Evolutionary conservation across 768 basidiomycete genomes (phyloP), one percentile per base, ranked within the genome.

Genomic region (Auricularia heimuer): DNA sequence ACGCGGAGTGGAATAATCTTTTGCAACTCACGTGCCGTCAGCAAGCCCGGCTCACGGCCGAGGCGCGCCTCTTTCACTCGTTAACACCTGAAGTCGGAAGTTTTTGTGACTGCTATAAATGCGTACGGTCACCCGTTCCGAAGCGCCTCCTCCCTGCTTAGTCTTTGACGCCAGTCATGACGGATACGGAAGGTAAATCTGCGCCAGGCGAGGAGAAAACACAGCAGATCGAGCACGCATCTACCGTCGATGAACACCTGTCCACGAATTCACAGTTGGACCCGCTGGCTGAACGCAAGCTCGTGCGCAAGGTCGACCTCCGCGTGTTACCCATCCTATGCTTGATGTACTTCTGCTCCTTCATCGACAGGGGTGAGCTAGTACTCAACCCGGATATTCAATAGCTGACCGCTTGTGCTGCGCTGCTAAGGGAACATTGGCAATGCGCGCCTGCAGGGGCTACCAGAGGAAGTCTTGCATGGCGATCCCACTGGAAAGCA

Each of bases 331-430:
- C 67, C n/a, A 63, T 68, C 36, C 39, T 63, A 35, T 63, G 65
- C 45, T 54, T 68, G 21, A 62, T 68, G 29, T 70, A 72, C 58
- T 63, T 70, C 45, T 61, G 64, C 56, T 51, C 64, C 72, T 79
- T 85, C 71, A 78, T 93, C 62, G 90, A 92, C 73, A 83, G 91
- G 63, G 85, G 87, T 0, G 91, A 91, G 71, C 71, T 91, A 51
- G 90, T 8, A 16, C 36, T 14, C 45, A 34, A 14, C 6, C 16
- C 14, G 11, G 16, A 36, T 45, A 29, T 7, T 12, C 61, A 10
- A 10, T 35, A 51, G 62, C 18, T 36, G 1, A 54, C 6, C n/a
- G 29, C 16, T 7, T 24, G 4, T 4, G 39, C 21, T 3, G 16
- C 47, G 12, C 54, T 33, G 21, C 54, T 21, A 11, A 35, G 11